Percentiles rank a stretch among this genome's conserved stretches.
phyloP scores from a whole-genome alignment of 306 rosid genomes.

The Medicago lupulina region DNA sequence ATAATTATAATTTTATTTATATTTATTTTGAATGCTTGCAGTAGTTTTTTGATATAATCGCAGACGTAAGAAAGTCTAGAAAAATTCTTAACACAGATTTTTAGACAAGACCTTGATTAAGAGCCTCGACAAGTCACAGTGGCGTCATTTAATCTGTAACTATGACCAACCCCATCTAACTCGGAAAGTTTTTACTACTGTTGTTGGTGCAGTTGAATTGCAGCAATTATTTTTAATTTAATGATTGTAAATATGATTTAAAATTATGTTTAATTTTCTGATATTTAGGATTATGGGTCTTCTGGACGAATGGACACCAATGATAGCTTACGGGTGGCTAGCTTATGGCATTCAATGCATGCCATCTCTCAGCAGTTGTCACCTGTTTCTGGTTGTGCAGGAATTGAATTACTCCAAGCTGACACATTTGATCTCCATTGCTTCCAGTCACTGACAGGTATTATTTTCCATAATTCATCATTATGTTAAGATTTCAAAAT shows the following conservation, averaged over 20 bases:
- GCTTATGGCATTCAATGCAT: constrained; percentile 97
- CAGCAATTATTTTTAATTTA: background rate
- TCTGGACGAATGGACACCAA: constrained; percentile 88
- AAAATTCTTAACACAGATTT: no score
- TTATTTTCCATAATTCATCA: background rate
- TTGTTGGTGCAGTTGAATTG: background rate
- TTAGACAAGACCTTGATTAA: no score
- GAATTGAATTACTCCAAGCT: constrained; percentile 90
- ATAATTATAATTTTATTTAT: no score
- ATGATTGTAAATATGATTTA: no score
- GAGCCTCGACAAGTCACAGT: background rate
- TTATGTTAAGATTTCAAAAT: constrained; percentile 1
- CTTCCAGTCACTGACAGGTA: constrained; percentile 89
- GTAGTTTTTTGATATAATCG: no score
- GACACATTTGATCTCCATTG: constrained; percentile 96
- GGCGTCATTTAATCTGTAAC: background rate
- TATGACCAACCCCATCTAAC: background rate
- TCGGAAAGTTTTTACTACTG: background rate
- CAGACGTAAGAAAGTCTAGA: no score
- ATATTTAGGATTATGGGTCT: constrained; percentile 69
- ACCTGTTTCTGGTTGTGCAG: constrained; percentile 74
- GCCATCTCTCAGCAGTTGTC: constrained; percentile 93
- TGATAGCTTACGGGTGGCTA: constrained; percentile 90
- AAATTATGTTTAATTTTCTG: background rate
- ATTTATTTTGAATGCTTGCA: no score